Evolutionary conservation across 371 early-diverging fungal species (phyloP).

Genomic region (Mucor velutinosus): DNA sequence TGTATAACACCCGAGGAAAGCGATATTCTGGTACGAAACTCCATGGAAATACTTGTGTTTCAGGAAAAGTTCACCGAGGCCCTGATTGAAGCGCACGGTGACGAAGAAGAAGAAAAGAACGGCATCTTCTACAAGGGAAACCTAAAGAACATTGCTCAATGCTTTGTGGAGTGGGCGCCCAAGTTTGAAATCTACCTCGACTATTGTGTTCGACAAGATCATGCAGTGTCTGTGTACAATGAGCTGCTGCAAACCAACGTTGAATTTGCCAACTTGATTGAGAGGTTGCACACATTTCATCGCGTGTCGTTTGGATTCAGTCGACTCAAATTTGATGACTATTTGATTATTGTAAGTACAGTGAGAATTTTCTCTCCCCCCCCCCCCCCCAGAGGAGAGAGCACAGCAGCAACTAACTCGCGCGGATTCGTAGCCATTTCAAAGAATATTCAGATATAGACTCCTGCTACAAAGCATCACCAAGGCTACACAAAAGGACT

Average conservation of each 20-base stretch:
- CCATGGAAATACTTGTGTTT: constrained; percentile 20
- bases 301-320: constrained; percentile 24
- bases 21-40: constrained; percentile 34
- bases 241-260: constrained; percentile 28
- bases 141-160: constrained; percentile 32
- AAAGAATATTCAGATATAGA: constrained; percentile 47
- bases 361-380: no score
- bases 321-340: constrained; percentile 45
- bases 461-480: constrained; percentile 40
- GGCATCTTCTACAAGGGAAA: constrained; percentile 22
- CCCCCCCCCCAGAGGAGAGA: no score
- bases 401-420: no score
- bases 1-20: constrained; percentile 22
- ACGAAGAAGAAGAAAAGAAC: constrained; percentile 13
- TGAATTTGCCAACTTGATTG: constrained; percentile 26
- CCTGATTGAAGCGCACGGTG: constrained; percentile 23
- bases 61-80: constrained; percentile 29
- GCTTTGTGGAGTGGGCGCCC: constrained; percentile 41
- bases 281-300: constrained; percentile 26
- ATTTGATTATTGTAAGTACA: constrained; percentile 47
- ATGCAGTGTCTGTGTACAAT: constrained; percentile 33
- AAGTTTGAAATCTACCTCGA: constrained; percentile 44
- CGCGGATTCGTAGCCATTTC: constrained; percentile 54
- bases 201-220: constrained; percentile 46
- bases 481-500: constrained; percentile 36